Evolutionary conservation across 352 stramenopile genomes (phyloP).

Genomic region (Phytopythium ostracodes): DNA sequence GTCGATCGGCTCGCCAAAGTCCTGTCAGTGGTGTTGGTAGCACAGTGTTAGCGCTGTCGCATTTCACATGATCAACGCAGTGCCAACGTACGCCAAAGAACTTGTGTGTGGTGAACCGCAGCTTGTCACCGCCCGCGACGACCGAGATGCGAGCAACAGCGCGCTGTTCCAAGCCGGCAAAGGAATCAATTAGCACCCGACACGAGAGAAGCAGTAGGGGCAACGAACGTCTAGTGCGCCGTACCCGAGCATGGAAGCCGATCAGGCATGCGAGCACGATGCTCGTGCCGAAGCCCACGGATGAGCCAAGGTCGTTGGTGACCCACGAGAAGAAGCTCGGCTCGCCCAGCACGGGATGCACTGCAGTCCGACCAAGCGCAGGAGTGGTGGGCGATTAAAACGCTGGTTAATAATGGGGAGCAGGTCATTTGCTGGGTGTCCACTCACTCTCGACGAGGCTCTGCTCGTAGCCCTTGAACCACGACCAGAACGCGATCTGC

Average conservation of each 20-base stretch:
- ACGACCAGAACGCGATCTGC: constrained; percentile 87
- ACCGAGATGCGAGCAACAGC: constrained; percentile 77
- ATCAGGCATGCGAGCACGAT: constrained; percentile 75
- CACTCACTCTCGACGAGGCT: constrained; percentile 77
- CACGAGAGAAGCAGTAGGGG: neutral
- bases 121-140: constrained; percentile 67
- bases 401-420: too few species aligned
- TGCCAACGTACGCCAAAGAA: constrained; percentile 68
- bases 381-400: too few species aligned
- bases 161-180: constrained; percentile 26
- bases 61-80: neutral
- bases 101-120: constrained; percentile 85
- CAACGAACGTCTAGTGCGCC: neutral
- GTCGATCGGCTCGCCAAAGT: constrained; percentile 59
- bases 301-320: constrained; percentile 74
- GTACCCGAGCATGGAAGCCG: constrained; percentile 77
- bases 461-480: constrained; percentile 86
- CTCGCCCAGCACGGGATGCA: constrained; percentile 59
- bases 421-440: too few species aligned
- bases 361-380: constrained; percentile 13
- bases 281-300: constrained; percentile 77
- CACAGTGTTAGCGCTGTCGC: too few species aligned
- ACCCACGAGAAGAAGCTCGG: constrained; percentile 81
- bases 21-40: constrained; percentile 24
- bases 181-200: neutral